A percentile compares a stretch with the other conserved stretches of the same genome.
Evolutionary conservation across 176 grass and related monocot species (phyloP).

Genomic region (Carex scoparia): DNA sequence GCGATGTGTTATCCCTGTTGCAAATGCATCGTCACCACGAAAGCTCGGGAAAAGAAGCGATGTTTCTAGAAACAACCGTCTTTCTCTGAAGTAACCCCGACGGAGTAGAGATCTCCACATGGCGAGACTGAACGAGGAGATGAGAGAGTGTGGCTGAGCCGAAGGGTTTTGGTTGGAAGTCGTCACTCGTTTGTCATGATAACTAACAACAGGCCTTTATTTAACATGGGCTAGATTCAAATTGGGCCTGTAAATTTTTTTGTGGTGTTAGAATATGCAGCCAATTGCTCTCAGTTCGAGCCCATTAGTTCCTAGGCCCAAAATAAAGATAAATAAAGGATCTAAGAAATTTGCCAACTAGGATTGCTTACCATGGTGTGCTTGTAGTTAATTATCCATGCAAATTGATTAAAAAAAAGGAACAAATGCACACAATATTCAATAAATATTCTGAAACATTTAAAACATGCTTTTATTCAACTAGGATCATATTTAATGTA

Average conservation of each 20-base stretch:
- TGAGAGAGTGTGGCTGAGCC: neutral
- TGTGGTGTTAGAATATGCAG: neutral
- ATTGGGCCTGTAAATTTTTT: neutral
- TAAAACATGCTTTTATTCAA: too few relatives aligned
- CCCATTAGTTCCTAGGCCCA: neutral
- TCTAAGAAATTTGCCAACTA: too few relatives aligned
- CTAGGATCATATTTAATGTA: too few relatives aligned
- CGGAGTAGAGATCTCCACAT: conserved; percentile 6
- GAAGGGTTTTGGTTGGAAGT: neutral
- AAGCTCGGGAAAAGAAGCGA: neutral
- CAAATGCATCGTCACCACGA: neutral
- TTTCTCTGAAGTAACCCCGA: neutral
- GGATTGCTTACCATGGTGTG: too few relatives aligned
- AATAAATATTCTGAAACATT: too few relatives aligned
- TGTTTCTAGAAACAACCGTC: neutral
- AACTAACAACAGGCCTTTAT: neutral
- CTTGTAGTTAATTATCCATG: too few relatives aligned
- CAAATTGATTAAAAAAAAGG: too few relatives aligned
- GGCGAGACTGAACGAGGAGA: neutral
- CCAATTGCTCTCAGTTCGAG: too few relatives aligned
- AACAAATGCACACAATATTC: too few relatives aligned
- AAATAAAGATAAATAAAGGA: neutral
- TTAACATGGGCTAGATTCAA: neutral
- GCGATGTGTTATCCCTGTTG: neutral
- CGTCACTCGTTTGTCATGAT: neutral